Conservation (phyloP, 257 asterid species). For the Ehretia macrophylla region DNA sequence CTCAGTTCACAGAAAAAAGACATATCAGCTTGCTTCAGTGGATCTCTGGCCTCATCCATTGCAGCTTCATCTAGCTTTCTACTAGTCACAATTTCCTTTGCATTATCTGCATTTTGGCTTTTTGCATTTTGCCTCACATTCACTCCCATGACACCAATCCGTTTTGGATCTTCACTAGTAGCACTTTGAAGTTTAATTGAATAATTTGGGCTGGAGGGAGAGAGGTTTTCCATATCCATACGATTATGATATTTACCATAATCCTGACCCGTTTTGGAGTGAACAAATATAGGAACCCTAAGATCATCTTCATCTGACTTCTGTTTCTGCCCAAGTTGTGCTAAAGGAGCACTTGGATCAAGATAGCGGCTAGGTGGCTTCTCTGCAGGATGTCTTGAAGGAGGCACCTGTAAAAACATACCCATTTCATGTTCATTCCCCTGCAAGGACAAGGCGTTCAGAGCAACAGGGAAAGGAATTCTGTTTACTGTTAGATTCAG, state of each 20-base stretch:
- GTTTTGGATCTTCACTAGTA: constrained; percentile 12
- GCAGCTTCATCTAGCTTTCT: constrained; percentile 17
- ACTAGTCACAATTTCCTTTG: constrained; percentile 22
- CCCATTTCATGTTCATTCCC: constrained; percentile 41
- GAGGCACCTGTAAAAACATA: constrained; percentile 29
- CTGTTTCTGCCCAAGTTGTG: constrained; percentile 37
- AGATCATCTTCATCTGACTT: constrained; percentile 59
- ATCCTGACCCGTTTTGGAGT: constrained; percentile 35
- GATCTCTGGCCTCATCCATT: constrained; percentile 21
- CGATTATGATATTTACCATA: constrained; percentile 15
- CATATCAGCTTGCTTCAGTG: constrained; percentile 17
- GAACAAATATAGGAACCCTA: constrained; percentile 56
- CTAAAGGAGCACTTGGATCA: constrained; percentile 26
- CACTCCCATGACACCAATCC: constrained; percentile 5
- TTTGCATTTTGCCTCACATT: constrained; percentile 24
- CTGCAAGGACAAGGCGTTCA: constrained; percentile 30
- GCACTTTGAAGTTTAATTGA: constrained; percentile 23
- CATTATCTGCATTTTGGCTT: constrained; percentile 26
- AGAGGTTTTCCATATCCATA: constrained; percentile 19
- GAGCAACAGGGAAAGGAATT: not conserved
- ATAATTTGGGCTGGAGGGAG: constrained; percentile 23
- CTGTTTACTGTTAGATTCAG: not conserved
- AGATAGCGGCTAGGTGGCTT: constrained; percentile 27
- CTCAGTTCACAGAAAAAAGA: constrained; percentile 24
- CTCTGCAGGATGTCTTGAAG: constrained; percentile 35